phyloP scores from a whole-genome alignment of 495 filamentous ascomycete species.

The Xylaria cubensis region DNA sequence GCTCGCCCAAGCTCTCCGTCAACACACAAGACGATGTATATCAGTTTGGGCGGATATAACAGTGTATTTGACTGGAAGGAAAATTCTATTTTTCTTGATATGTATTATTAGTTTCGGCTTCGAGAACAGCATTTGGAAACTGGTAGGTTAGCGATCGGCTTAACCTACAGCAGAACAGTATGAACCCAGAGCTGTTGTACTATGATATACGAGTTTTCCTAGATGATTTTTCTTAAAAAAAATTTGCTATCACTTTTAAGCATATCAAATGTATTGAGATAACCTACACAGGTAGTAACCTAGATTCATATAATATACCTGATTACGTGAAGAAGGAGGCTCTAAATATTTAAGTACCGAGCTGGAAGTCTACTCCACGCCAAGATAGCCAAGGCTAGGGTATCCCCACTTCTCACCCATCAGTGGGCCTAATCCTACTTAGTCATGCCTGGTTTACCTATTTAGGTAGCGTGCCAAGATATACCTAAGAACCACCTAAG shows the following conservation, averaged over 20 bases:
- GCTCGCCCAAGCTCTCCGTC: background rate
- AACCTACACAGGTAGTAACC: background rate
- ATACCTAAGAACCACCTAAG: background rate
- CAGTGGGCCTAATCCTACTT: background rate
- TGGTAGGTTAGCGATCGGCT: background rate
- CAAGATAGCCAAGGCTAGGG: constrained; percentile 4
- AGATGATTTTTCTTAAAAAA: background rate
- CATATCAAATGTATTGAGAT: background rate
- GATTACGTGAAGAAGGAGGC: background rate
- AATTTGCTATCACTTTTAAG: background rate
- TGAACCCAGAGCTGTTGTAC: background rate
- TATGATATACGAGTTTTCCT: background rate
- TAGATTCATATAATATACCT: too few species aligned
- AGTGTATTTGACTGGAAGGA: background rate
- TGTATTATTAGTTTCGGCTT: constrained; percentile 10
- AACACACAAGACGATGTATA: background rate
- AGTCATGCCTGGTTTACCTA: too few species aligned
- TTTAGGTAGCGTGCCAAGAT: too few species aligned
- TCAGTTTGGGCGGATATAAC: background rate
- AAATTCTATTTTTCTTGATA: background rate
- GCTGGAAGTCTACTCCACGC: background rate
- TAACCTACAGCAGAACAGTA: background rate
- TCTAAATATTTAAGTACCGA: background rate
- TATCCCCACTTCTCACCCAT: background rate
- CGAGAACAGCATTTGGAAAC: background rate